These are phyloP conservation scores for Gossypium anomalum DNA, from an alignment of 345 rosid species.

Conservation along the genomic window DNA sequence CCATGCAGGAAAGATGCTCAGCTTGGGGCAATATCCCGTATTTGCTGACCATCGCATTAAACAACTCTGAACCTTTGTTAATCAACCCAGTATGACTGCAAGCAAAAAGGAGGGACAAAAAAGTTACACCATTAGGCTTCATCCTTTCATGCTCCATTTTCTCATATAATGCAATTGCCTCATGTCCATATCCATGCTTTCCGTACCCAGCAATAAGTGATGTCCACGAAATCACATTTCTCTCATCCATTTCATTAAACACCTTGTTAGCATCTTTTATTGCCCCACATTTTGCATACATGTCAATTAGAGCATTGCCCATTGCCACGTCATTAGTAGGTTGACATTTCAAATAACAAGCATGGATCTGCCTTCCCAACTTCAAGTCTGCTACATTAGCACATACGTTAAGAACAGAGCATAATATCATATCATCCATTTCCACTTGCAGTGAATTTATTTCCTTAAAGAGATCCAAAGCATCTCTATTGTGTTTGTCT, in stretches of 20 bases:
- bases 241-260: conserved; percentile 49
- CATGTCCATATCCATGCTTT: conserved; percentile 11
- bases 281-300: conserved; percentile 77
- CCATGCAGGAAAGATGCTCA: conserved; percentile 66
- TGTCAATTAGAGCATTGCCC: conserved; percentile 64
- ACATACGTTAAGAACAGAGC: conserved; percentile 57
- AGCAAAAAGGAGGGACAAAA: conserved; percentile 60
- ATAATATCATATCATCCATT: conserved; percentile 52
- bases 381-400: conserved; percentile 43
- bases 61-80: conserved; percentile 51
- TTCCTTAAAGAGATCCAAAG: conserved; percentile 53
- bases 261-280: conserved; percentile 47
- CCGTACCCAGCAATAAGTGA: conserved; percentile 60
- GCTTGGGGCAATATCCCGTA: conserved; percentile 43
- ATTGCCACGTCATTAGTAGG: conserved; percentile 34
- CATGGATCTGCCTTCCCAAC: conserved; percentile 68
- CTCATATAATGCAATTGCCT: conserved; percentile 51
- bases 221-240: conserved; percentile 70
- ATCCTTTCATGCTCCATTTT: conserved; percentile 49
- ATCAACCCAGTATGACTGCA: conserved; percentile 65
- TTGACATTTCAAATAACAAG: conserved; percentile 33
- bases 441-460: conserved; percentile 33
- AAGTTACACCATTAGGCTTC: conserved; percentile 61
- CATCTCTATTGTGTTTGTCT: conserved; percentile 24
- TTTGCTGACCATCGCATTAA: conserved; percentile 46